Evolutionary conservation across 257 asterid species (phyloP), one percentile per base, ranked within the genome.

Genomic region (Striga asiatica): DNA sequence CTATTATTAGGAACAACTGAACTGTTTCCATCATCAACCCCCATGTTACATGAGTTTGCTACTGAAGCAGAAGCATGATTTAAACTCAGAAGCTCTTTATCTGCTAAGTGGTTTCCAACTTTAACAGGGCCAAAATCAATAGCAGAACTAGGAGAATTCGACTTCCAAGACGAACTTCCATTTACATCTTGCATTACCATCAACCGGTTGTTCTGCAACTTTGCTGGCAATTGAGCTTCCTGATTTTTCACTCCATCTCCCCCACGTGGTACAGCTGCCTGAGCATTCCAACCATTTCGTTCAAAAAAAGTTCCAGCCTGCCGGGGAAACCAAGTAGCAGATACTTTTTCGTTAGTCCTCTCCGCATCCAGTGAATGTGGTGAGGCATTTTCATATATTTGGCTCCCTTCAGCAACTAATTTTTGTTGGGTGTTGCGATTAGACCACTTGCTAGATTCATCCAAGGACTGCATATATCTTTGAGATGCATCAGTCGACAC

Each of bases 281-380:
- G 56, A 66, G 73, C 65, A 70, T 73, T 77, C 88, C 81, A 70
- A 63, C 74, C 81, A 72, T 70, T 76, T 66, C 76, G 56, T 62
- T 68, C 74, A 58, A 37, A 77, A 58, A 68, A 54, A 28, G 72
- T 42, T 65, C 71, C 87, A 60, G 54, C 52, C 49, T 57, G 72
- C 43, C 71, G 72, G 35, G 75, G 66, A 1, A 42, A 22, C 82
- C 81, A 74, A 29, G 67, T 34, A 24, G 70, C 13, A 19, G 81
- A 66, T 61, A 28, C 16, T 55, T 43, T 58, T 37, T 72, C 64
- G 21, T 58, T 51, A 49, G 46, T 48, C 43, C 45, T 68, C 51
- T 70, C 86, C n/a, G 66, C 67, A 56, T 73, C 75, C 24, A 75
- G 61, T 41, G 83, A 48, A 67, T 65, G 68, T 32, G 61, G 78